Conservation (phyloP, 352 stramenopile species). For the Phytophthora sp. region DNA sequence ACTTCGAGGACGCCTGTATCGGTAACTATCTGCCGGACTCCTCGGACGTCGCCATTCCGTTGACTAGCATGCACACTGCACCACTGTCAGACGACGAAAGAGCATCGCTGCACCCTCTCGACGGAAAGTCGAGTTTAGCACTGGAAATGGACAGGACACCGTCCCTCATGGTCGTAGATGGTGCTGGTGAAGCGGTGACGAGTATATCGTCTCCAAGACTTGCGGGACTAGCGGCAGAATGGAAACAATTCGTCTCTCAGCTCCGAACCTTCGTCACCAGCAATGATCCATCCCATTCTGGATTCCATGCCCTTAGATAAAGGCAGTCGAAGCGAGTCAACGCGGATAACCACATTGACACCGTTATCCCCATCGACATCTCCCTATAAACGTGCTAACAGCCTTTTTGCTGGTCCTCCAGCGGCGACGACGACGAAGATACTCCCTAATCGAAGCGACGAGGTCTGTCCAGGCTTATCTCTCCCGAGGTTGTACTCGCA, state of each 20-base stretch:
- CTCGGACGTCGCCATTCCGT: not conserved
- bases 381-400: conserved; percentile 55
- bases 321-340: conserved; percentile 17
- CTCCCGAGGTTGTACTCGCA: conserved; percentile 41
- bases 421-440: conserved; percentile 21
- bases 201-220: conserved; percentile 29
- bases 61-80: conserved; percentile 1
- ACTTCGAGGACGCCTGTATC: conserved; percentile 50
- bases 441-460: conserved; percentile 15
- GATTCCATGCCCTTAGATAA: conserved; percentile 19
- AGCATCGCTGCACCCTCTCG: conserved; percentile 4
- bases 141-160: conserved; percentile 26
- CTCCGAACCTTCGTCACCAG: conserved; percentile 19
- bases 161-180: conserved; percentile 30
- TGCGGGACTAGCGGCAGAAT: conserved; percentile 21
- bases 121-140: conserved; percentile 23
- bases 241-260: conserved; percentile 15
- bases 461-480: conserved; percentile 24
- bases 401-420: conserved; percentile 32
- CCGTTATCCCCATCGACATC: conserved; percentile 34
- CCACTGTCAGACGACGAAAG: conserved; percentile 16
- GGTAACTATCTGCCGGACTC: conserved; percentile 42
- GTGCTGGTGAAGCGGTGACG: conserved; percentile 7
- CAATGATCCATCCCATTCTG: conserved; percentile 42
- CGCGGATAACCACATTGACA: conserved; percentile 9